These are phyloP conservation scores for Mycena metata DNA, from an alignment of 768 basidiomycete species.

Conservation along the genomic window DNA sequence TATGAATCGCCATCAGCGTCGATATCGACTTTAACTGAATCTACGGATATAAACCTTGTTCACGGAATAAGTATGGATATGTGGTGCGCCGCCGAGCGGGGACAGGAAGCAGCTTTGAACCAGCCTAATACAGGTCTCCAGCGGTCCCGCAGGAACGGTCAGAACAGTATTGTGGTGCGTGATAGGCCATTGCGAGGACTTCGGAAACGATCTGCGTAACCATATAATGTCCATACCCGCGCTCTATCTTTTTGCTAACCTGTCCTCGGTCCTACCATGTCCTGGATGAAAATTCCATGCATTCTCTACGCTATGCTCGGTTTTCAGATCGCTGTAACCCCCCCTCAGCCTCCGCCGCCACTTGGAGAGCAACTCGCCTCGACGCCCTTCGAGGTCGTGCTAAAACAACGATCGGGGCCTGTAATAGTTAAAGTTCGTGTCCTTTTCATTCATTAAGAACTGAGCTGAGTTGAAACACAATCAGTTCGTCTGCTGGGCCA, in stretches of 20 bases:
- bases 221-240: constrained; percentile 33
- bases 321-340: constrained; percentile 60
- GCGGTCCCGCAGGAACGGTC: constrained; percentile 39
- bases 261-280: constrained; percentile 38
- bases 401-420: constrained; percentile 52
- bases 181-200: constrained; percentile 34
- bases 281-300: constrained; percentile 58
- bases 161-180: constrained; percentile 23
- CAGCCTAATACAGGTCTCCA: constrained; percentile 22
- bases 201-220: constrained; percentile 33
- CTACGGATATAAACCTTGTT: constrained; percentile 41
- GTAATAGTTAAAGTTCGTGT: constrained; percentile 51
- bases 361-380: constrained; percentile 50
- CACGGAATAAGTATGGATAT: constrained; percentile 28
- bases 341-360: constrained; percentile 58
- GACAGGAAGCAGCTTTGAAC: constrained; percentile 30
- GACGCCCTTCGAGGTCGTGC: constrained; percentile 52
- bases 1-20: constrained; percentile 32
- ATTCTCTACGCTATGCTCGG: constrained; percentile 58
- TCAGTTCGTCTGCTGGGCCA: constrained; percentile 55
- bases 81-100: constrained; percentile 31
- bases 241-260: constrained; percentile 17
- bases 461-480: constrained; percentile 16
- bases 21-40: constrained; percentile 35
- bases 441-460: background rate